These are phyloP conservation scores for Teunomyces gatunensis DNA, from an alignment of 805 yeast genomes.

Conservation along the genomic window DNA sequence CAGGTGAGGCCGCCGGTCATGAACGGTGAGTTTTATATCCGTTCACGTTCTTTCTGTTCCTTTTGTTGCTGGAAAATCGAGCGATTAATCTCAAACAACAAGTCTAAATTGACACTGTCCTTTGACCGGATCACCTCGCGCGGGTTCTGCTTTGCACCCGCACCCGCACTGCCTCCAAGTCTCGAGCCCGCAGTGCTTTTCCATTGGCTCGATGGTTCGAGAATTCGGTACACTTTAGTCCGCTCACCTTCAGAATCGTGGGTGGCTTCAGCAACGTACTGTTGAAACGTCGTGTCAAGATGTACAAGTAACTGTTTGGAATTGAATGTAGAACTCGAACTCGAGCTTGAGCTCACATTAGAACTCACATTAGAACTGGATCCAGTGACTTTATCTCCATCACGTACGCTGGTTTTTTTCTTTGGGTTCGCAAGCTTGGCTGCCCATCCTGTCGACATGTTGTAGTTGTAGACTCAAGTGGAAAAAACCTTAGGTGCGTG, in stretches of 20 bases:
- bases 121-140: constrained; percentile 8
- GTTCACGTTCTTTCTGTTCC: constrained; percentile 3
- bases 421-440: constrained; percentile 9
- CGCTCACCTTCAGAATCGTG: constrained; percentile 18
- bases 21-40: neutral
- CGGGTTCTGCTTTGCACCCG: constrained; percentile 1
- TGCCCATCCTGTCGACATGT: constrained; percentile 18
- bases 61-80: constrained; percentile 16
- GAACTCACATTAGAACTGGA: constrained; percentile 2
- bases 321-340: constrained; percentile 11
- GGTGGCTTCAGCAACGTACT: constrained; percentile 18
- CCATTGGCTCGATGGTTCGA: constrained; percentile 24
- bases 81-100: constrained; percentile 18
- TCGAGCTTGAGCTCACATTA: constrained; percentile 16
- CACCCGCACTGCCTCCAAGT: neutral
- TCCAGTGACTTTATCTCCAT: too few relatives aligned
- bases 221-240: constrained; percentile 19
- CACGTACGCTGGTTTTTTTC: neutral
- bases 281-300: constrained; percentile 15
- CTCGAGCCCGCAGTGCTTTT: constrained; percentile 8
- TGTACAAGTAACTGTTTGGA: constrained; percentile 18
- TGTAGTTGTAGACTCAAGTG: neutral
- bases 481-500: neutral
- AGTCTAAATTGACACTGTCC: constrained; percentile 10
- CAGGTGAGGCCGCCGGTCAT: neutral